Percentiles rank a stretch among this genome's conserved stretches.
Evolutionary conservation across 306 rosid species (phyloP).

Genomic region (Gillenia trifoliata): DNA sequence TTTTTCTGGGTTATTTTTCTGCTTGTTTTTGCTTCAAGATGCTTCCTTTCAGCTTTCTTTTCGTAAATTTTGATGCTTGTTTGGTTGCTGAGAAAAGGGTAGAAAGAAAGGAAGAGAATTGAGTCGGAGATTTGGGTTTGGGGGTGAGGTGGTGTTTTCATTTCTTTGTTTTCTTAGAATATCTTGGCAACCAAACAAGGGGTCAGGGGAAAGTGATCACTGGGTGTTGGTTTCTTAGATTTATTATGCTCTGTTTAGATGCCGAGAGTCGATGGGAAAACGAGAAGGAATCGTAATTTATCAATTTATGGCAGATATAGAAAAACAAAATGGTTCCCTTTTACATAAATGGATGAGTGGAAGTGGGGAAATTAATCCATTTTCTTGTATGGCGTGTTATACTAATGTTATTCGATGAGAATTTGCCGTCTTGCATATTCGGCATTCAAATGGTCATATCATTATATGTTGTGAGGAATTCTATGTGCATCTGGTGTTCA

Average conservation of each 20-base stretch:
- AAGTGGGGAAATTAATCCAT: background rate
- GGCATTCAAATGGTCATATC: background rate
- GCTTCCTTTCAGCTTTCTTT: background rate
- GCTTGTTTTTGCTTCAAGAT: slow-evolving; percentile 7
- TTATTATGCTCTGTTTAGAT: background rate
- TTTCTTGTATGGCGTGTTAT: background rate
- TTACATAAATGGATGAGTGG: background rate
- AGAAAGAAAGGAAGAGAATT: background rate
- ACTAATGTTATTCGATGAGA: background rate
- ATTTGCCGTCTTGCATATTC: background rate
- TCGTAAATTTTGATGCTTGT: background rate
- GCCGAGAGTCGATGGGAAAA: background rate
- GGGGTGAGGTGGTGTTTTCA: background rate
- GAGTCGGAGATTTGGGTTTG: background rate
- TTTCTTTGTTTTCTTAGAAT: background rate
- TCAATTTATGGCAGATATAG: background rate
- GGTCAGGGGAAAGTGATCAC: background rate
- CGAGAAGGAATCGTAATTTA: background rate
- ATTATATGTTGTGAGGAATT: no score
- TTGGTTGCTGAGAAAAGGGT: background rate
- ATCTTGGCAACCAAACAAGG: background rate
- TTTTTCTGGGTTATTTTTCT: background rate
- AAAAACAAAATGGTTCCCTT: background rate
- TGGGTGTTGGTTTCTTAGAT: background rate
- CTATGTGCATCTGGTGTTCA: background rate